These are phyloP conservation scores for Lachnellula subtilissima DNA, from an alignment of 2,329 filamentous ascomycete species.

Conservation along the genomic window DNA sequence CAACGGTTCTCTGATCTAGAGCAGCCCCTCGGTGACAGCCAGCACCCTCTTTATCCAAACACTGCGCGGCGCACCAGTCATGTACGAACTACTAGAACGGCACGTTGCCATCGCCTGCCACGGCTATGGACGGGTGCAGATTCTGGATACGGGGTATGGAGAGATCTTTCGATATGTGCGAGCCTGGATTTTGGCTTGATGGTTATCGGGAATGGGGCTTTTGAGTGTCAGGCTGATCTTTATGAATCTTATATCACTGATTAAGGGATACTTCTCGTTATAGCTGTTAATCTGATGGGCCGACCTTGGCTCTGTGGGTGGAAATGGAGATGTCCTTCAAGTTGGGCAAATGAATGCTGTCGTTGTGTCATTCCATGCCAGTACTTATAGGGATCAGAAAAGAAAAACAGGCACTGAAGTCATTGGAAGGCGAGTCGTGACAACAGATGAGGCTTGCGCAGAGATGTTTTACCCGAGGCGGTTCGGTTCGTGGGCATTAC, in stretches of 20 bases:
- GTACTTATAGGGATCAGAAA: no score
- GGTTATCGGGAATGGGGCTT: no score
- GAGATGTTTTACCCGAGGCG: no score
- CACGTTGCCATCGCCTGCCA: neutral
- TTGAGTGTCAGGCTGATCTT: neutral
- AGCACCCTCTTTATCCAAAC: neutral
- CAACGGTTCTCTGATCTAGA: neutral
- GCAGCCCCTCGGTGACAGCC: neutral
- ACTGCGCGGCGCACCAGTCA: neutral
- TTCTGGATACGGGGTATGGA: neutral
- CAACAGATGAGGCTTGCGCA: no score
- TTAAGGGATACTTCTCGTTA: neutral
- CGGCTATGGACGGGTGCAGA: neutral
- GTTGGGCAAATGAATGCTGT: no score
- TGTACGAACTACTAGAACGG: neutral
- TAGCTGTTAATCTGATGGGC: neutral
- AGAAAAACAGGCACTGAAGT: no score
- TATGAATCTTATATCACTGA: neutral
- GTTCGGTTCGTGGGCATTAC: no score
- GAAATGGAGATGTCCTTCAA: neutral
- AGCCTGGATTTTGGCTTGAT: neutral
- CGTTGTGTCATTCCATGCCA: no score
- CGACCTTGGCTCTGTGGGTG: neutral
- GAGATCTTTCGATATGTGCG: neutral
- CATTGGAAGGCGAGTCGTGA: no score